Evolutionary conservation across 1,284 basidiomycete species (phyloP), one percentile per base, ranked within the genome.

Genomic region (Papiliotrema nemorosa): DNA sequence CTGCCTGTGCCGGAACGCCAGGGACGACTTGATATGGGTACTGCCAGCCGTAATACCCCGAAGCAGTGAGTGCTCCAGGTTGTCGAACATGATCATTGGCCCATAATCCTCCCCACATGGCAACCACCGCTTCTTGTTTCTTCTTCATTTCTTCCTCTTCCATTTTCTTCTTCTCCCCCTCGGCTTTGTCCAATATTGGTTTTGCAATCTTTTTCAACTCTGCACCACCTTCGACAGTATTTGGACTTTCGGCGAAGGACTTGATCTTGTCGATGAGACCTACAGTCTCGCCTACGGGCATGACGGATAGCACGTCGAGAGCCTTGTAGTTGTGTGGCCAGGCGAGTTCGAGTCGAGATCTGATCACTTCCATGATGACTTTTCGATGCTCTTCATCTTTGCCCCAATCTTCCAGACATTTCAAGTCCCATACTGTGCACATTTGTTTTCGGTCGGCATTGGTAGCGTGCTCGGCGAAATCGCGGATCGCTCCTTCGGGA

Each of bases 281-380:
- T 3, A 56, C 41, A n/a, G 67, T 44, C 18, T 56, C 61, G 2
- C 31, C 27, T 2, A 47, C 49, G 2, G 66, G 64, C 53, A 69
- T 56, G 31, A 57, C 49, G 6, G 29, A 36, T 24, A 67, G 58
- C 1, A 66, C 22, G n/a, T 66, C 60, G 20, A 73, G 58, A 2
- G 66, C 68, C 48, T 69, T 68, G 59, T 69, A 70, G 50, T 67
- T 66, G 59, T 63, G 64, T 2, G 70, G 70, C 70, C 70, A 73
- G 2, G 40, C 48, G 3, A 64, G 54, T n/a, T 55, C 59, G n/a
- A 73, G 57, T 20, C 70, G 66, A 25, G 31, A 44, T 44, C 64
- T 68, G 43, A 69, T 29, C 0, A 69, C 66, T 1, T 58, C 62
- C 54, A 69, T 53, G 39, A 73, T 67, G 44, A 63, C 48, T 43